Percentiles rank a stretch among this genome's conserved stretches.
phyloP scores from a whole-genome alignment of 2,329 filamentous ascomycete species.

The Cytospora schulzeri region DNA sequence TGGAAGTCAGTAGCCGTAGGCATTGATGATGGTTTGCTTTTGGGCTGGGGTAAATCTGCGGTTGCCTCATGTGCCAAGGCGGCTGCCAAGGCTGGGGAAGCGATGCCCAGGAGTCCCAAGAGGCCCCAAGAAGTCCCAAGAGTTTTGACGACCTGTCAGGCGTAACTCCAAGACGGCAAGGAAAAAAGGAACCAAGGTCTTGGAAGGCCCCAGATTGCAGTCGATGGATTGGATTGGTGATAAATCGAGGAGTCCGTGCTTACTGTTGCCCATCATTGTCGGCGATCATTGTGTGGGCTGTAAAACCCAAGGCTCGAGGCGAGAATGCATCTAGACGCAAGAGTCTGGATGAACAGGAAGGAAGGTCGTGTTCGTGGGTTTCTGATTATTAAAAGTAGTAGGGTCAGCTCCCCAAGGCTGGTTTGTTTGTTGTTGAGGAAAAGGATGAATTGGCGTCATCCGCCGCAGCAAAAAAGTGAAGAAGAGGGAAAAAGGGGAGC shows the following conservation, averaged over 20 bases:
- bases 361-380: not conserved
- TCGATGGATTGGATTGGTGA: not conserved
- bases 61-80: slow-evolving; percentile 23
- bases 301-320: slow-evolving; percentile 25
- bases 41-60: slow-evolving; percentile 16
- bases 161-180: slow-evolving; percentile 14
- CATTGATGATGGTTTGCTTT: slow-evolving; percentile 9
- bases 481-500: not conserved
- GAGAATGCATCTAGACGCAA: slow-evolving; percentile 24
- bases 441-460: not conserved
- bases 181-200: too few relatives aligned
- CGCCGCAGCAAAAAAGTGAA: not conserved
- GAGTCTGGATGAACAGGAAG: not conserved
- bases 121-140: slow-evolving; percentile 23
- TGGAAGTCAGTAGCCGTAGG: slow-evolving; percentile 36
- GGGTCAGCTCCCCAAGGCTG: too few relatives aligned
- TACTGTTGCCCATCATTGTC: slow-evolving; percentile 29
- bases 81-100: slow-evolving; percentile 26
- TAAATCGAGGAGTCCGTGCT: slow-evolving; percentile 2
- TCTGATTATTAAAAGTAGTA: not conserved
- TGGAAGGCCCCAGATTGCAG: not conserved
- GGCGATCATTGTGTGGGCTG: slow-evolving; percentile 27
- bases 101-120: slow-evolving; percentile 21
- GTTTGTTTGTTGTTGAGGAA: slow-evolving; percentile 4
- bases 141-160: slow-evolving; percentile 24